Evolutionary conservation across 2,329 filamentous ascomycete genomes (phyloP).

Genomic region (Chaetomium strumarium): DNA sequence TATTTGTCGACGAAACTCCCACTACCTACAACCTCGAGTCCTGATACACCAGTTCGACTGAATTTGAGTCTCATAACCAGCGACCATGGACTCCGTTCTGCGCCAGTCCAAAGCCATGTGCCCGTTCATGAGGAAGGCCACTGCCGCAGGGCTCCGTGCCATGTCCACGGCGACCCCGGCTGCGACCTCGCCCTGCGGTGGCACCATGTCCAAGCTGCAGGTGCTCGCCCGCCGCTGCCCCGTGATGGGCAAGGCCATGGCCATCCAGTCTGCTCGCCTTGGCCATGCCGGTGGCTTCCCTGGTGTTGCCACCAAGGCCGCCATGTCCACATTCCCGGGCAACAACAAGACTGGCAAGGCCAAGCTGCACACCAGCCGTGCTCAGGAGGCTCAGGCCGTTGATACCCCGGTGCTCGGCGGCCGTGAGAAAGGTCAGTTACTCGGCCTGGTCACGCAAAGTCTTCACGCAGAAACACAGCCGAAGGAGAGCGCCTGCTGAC

Average conservation of each 20-base stretch:
- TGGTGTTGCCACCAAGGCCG: slow-evolving; percentile 40
- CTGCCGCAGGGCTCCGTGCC: slow-evolving; percentile 82
- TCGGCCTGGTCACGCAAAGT: background rate
- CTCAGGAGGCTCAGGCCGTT: slow-evolving; percentile 72
- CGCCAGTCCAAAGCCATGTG: slow-evolving; percentile 96
- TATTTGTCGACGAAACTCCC: background rate
- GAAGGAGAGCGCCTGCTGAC: slow-evolving; percentile 7
- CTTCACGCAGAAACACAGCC: background rate
- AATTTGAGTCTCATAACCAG: background rate
- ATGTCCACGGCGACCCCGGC: slow-evolving; percentile 64
- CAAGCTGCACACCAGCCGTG: slow-evolving; percentile 72
- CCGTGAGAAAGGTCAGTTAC: slow-evolving; percentile 45
- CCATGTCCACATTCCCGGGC: slow-evolving; percentile 46
- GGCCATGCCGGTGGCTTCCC: slow-evolving; percentile 37
- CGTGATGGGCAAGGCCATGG: slow-evolving; percentile 96
- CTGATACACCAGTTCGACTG: background rate
- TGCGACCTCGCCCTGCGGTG: slow-evolving; percentile 66
- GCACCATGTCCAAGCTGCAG: slow-evolving; percentile 95
- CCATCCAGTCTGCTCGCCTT: slow-evolving; percentile 66
- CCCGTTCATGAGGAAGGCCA: slow-evolving; percentile 93
- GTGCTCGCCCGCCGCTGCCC: slow-evolving; percentile 91
- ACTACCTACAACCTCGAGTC: no score
- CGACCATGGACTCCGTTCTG: slow-evolving; percentile 80
- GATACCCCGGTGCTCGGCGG: slow-evolving; percentile 46
- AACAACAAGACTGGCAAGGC: slow-evolving; percentile 56